A percentile compares a stretch with the other conserved stretches of the same genome.
These are phyloP conservation scores for Penicillium sp. DNA, from an alignment of 2,329 filamentous ascomycete species.

Conservation along the genomic window DNA sequence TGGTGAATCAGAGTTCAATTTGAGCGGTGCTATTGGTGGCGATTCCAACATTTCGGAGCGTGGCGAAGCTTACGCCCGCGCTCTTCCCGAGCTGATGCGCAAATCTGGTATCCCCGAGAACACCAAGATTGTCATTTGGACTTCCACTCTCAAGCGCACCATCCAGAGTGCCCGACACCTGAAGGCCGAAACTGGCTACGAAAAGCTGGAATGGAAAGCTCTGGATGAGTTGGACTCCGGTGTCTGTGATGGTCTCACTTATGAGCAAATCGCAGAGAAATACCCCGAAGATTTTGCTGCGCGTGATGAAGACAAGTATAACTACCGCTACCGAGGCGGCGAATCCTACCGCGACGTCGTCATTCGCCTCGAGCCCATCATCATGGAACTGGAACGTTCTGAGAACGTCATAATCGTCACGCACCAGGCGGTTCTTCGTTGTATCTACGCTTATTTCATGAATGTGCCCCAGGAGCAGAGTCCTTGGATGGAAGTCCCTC, in stretches of 20 bases:
- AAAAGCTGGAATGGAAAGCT: conserved; percentile 98
- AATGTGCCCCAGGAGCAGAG: conserved; percentile 90
- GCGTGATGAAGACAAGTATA: conserved; percentile 98
- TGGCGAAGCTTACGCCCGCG: conserved; percentile 82
- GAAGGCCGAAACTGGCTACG: conserved; percentile 67
- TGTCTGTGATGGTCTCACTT: conserved; percentile 94
- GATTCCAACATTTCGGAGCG: conserved; percentile 84
- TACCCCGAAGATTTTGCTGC: conserved; percentile 95
- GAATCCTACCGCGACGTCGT: conserved; percentile 97
- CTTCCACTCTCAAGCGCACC: conserved; percentile 76
- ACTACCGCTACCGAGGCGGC: conserved; percentile 96
- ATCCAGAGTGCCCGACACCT: conserved; percentile 89
- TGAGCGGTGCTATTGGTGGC: conserved; percentile 87
- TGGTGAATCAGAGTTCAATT: conserved; percentile 90
- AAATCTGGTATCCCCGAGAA: conserved; percentile 76
- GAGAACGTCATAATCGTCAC: conserved; percentile 98
- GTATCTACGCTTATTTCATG: conserved; percentile 99
- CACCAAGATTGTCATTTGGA: conserved; percentile 70
- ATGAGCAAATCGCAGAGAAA: conserved; percentile 86
- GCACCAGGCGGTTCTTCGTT: conserved; percentile 92
- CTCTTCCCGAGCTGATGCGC: conserved; percentile 79
- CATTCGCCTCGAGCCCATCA: conserved; percentile 95
- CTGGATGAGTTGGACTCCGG: conserved; percentile 96
- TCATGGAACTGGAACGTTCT: conserved; percentile 96
- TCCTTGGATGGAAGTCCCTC: conserved; percentile 97